These are phyloP conservation scores for Excoecaria agallocha DNA, from an alignment of 345 rosid genomes.

Conservation along the genomic window DNA sequence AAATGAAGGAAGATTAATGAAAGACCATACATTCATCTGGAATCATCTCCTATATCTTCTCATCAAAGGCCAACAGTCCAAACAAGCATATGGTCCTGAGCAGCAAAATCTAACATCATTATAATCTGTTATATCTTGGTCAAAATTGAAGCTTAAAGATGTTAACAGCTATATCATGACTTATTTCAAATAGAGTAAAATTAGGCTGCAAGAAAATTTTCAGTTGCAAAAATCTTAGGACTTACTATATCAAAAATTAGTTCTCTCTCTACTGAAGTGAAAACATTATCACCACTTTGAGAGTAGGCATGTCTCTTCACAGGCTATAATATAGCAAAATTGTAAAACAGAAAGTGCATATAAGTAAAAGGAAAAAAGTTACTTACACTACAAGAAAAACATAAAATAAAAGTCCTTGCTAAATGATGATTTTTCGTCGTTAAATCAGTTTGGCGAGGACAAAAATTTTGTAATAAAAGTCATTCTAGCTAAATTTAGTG, in stretches of 20 bases:
- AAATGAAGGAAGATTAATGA: not conserved
- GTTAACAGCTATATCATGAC: constrained; percentile 11
- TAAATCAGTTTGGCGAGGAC: too few species aligned
- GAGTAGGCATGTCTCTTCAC: constrained; percentile 74
- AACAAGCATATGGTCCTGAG: constrained; percentile 89
- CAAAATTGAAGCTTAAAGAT: constrained; percentile 17
- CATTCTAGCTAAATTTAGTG: too few species aligned
- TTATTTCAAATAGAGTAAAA: not conserved
- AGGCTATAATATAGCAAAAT: constrained; percentile 46
- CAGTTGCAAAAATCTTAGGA: not conserved
- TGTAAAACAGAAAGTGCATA: not conserved
- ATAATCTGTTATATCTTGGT: constrained; percentile 86
- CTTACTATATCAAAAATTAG: constrained; percentile 86
- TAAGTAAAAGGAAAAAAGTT: not conserved
- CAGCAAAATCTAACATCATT: constrained; percentile 92
- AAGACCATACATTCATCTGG: constrained; percentile 60
- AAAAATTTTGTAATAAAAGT: too few species aligned
- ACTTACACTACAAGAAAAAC: too few species aligned
- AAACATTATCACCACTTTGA: constrained; percentile 67
- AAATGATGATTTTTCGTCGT: too few species aligned
- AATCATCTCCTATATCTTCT: constrained; percentile 81
- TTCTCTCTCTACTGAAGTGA: constrained; percentile 87
- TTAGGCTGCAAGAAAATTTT: not conserved
- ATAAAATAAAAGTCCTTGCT: too few species aligned
- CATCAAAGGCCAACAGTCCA: constrained; percentile 92